Percentiles rank a stretch among this genome's conserved stretches.
Conservation (phyloP, 345 rosid species). For the Citrus glauca region DNA sequence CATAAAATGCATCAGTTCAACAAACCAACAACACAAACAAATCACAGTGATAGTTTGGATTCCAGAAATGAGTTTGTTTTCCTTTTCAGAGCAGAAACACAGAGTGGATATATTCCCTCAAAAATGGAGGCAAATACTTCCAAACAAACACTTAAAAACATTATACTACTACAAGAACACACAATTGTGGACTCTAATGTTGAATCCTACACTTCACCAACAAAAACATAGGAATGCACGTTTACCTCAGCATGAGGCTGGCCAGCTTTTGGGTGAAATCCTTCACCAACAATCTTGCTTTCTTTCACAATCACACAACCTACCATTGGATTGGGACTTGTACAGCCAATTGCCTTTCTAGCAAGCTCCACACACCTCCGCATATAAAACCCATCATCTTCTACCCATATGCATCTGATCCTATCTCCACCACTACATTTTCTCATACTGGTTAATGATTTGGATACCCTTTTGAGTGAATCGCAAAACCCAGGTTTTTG, state of each 20-base stretch:
- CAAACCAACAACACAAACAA: background rate
- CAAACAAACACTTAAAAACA: background rate
- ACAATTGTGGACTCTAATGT: background rate
- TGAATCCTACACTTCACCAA: background rate
- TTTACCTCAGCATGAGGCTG: slow-evolving; percentile 95
- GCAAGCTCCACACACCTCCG: slow-evolving; percentile 81
- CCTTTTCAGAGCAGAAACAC: background rate
- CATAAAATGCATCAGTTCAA: background rate
- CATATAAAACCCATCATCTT: slow-evolving; percentile 61
- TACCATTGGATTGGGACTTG: slow-evolving; percentile 96
- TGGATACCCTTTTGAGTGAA: slow-evolving; percentile 21
- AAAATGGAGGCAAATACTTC: background rate
- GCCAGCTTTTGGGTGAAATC: slow-evolving; percentile 95
- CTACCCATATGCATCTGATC: slow-evolving; percentile 25
- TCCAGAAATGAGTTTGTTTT: background rate
- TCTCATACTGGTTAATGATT: slow-evolving; percentile 15
- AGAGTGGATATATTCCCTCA: background rate
- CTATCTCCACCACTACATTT: slow-evolving; percentile 8
- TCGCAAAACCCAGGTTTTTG: slow-evolving; percentile 13
- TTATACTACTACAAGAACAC: background rate
- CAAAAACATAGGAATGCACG: background rate
- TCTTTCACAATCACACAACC: slow-evolving; percentile 91
- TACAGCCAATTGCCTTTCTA: slow-evolving; percentile 65
- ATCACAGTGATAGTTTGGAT: background rate
- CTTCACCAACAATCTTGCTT: slow-evolving; percentile 82